Conservation (phyloP, 768 basidiomycete species). For the Tremella mesenterica region DNA sequence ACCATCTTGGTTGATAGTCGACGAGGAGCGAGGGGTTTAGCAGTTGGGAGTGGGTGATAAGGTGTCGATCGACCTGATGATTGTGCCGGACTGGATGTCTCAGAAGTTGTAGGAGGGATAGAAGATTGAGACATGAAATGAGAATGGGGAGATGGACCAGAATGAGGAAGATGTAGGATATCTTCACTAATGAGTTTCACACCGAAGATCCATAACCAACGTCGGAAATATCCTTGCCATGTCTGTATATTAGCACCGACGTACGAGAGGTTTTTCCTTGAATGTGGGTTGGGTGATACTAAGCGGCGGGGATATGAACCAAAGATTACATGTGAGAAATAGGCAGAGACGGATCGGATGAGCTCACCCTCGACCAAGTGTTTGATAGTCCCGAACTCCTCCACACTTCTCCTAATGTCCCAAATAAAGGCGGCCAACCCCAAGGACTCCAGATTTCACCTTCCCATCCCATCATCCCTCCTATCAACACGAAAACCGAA, state of each 20-base stretch:
- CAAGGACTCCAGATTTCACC: slow-evolving; percentile 29
- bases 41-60: slow-evolving; percentile 16
- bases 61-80: slow-evolving; percentile 19
- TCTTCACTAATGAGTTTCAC: slow-evolving; percentile 34
- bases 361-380: slow-evolving; percentile 34
- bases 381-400: slow-evolving; percentile 25
- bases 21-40: not conserved
- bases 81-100: not conserved
- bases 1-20: slow-evolving; percentile 5
- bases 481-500: slow-evolving; percentile 11
- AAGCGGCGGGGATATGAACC: too few species aligned
- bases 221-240: slow-evolving; percentile 29
- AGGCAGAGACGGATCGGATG: not conserved
- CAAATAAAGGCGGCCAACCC: slow-evolving; percentile 36
- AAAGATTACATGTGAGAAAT: too few species aligned
- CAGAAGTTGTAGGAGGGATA: not conserved
- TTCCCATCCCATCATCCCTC: slow-evolving; percentile 26
- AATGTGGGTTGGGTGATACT: too few species aligned
- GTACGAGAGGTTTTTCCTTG: not conserved
- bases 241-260: slow-evolving; percentile 18
- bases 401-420: slow-evolving; percentile 22
- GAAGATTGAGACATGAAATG: not conserved
- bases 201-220: slow-evolving; percentile 26
- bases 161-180: slow-evolving; percentile 26
- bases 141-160: slow-evolving; percentile 20